Conservation (phyloP, 108 stramenopile genomes). For the Nitzschia putrida region DNA sequence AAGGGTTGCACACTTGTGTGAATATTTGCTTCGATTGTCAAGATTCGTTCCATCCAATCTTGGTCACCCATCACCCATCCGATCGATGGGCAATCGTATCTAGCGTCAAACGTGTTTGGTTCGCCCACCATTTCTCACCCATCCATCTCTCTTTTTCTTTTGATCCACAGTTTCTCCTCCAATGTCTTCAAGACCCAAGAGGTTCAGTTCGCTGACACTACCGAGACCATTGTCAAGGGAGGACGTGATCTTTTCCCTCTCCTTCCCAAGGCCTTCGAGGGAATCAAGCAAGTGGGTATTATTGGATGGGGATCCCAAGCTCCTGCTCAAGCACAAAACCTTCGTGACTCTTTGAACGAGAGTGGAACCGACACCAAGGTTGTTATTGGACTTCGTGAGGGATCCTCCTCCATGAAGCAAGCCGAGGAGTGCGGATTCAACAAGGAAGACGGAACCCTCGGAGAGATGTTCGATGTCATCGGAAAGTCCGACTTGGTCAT, state of each 20-base stretch:
- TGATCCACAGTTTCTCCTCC: slow-evolving; percentile 69
- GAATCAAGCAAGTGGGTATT: slow-evolving; percentile 93
- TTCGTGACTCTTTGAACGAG: slow-evolving; percentile 86
- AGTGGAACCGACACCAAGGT: slow-evolving; percentile 86
- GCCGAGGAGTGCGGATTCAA: slow-evolving; percentile 89
- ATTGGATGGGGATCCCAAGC: slow-evolving; percentile 99
- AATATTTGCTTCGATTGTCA: too few species aligned
- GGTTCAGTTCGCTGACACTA: slow-evolving; percentile 88
- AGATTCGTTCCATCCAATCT: too few species aligned
- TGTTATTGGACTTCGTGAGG: slow-evolving; percentile 92
- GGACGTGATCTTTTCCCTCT: slow-evolving; percentile 95
- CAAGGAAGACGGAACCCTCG: slow-evolving; percentile 90
- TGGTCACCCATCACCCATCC: too few species aligned
- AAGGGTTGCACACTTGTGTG: too few species aligned
- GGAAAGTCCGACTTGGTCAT: slow-evolving; percentile 92
- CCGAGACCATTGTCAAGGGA: slow-evolving; percentile 95
- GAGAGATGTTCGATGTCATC: slow-evolving; percentile 97
- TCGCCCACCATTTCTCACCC: too few species aligned
- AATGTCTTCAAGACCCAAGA: slow-evolving; percentile 86
- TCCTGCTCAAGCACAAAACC: slow-evolving; percentile 97
- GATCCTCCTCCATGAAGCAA: slow-evolving; percentile 88
- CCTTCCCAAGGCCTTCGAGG: slow-evolving; percentile 93
- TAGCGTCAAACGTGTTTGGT: too few species aligned
- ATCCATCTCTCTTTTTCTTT: neutral
- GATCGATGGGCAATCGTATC: too few species aligned